Percentiles rank a stretch among this genome's conserved stretches.
Evolutionary conservation across 495 filamentous ascomycete genomes (phyloP).

Genomic region (Choiromyces venosus): DNA sequence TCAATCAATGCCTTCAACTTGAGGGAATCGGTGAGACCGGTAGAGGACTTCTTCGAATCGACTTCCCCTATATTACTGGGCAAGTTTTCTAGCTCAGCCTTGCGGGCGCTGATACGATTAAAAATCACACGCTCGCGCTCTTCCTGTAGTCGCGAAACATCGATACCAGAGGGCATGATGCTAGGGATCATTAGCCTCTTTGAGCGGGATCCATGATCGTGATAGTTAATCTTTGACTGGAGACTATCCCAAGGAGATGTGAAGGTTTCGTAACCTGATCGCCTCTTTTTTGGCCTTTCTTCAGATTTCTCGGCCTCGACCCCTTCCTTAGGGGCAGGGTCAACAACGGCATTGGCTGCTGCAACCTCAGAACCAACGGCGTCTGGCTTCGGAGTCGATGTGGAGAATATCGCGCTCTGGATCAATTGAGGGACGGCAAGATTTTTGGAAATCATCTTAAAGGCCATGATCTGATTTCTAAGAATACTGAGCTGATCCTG

Average conservation of each 20-base stretch:
- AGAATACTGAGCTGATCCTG: slow-evolving; percentile 40
- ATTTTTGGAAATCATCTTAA: slow-evolving; percentile 43
- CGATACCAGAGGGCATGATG: slow-evolving; percentile 80
- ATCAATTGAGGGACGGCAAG: slow-evolving; percentile 39
- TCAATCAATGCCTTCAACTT: slow-evolving; percentile 90
- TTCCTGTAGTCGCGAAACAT: slow-evolving; percentile 71
- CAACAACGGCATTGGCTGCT: slow-evolving; percentile 32
- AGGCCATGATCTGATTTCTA: slow-evolving; percentile 42
- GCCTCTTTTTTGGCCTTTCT: slow-evolving; percentile 49
- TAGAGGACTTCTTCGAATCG: slow-evolving; percentile 66
- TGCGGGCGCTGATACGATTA: slow-evolving; percentile 79
- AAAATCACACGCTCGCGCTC: slow-evolving; percentile 82
- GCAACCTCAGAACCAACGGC: slow-evolving; percentile 35
- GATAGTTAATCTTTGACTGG: slow-evolving; percentile 58
- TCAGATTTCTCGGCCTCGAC: slow-evolving; percentile 52
- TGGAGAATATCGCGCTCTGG: slow-evolving; percentile 40
- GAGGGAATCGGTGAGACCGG: slow-evolving; percentile 57
- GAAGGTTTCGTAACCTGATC: slow-evolving; percentile 38
- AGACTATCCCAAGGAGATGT: slow-evolving; percentile 40
- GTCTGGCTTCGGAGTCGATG: slow-evolving; percentile 41
- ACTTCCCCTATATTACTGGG: slow-evolving; percentile 76
- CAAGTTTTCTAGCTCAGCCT: slow-evolving; percentile 71
- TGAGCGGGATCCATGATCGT: slow-evolving; percentile 65
- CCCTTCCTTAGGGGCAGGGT: slow-evolving; percentile 61
- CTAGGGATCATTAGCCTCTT: slow-evolving; percentile 73